A percentile compares a stretch with the other conserved stretches of the same genome.
These are phyloP conservation scores for Avena atlantica DNA, from an alignment of 176 grass and related monocot genomes.

Conservation along the genomic window DNA sequence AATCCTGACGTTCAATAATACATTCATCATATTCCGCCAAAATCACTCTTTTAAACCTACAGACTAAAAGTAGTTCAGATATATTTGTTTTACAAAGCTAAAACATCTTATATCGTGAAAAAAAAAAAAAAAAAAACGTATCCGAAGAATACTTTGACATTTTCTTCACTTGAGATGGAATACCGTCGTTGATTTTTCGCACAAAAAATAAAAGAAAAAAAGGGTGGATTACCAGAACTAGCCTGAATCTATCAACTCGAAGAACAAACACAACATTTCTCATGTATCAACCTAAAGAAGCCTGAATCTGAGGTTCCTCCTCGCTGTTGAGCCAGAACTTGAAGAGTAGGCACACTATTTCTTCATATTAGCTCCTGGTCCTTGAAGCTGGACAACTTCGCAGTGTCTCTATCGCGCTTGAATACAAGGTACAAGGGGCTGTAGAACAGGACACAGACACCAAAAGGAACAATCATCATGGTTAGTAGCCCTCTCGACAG, in stretches of 20 bases:
- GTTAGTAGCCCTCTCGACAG: constrained; percentile 75
- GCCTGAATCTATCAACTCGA: background rate
- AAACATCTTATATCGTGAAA: too few species aligned
- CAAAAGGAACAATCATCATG: constrained; percentile 93
- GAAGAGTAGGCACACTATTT: background rate
- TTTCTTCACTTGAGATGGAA: constrained; percentile 9
- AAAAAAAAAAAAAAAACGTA: too few species aligned
- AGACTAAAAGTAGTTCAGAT: too few species aligned
- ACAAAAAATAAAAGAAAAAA: background rate
- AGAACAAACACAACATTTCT: background rate
- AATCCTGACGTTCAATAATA: too few species aligned
- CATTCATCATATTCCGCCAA: too few species aligned
- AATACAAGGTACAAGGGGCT: constrained; percentile 83
- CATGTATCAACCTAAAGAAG: constrained; percentile 11
- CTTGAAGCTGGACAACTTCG: constrained; percentile 54
- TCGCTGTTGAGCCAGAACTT: background rate
- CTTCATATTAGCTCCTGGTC: constrained; percentile 54
- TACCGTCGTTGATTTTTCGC: background rate
- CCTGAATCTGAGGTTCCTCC: background rate
- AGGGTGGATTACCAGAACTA: background rate
- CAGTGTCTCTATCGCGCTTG: constrained; percentile 69
- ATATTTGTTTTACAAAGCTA: too few species aligned
- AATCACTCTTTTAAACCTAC: too few species aligned
- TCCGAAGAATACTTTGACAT: background rate
- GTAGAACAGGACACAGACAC: constrained; percentile 81